These are phyloP conservation scores for Tephrocybe sp. DNA, from an alignment of 768 basidiomycete species.

Conservation along the genomic window DNA sequence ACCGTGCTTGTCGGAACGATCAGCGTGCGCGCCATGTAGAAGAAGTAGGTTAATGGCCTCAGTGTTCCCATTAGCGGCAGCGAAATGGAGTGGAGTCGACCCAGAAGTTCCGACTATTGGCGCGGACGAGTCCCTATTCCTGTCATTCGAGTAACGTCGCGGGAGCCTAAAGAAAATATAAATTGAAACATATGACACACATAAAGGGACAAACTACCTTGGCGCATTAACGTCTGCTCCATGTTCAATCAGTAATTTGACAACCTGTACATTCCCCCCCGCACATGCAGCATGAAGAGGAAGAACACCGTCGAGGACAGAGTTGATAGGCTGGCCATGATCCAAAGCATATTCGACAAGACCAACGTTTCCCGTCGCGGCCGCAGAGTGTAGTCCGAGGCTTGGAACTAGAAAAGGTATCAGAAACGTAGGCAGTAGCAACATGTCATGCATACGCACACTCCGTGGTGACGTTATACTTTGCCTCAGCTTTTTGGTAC, in stretches of 20 bases:
- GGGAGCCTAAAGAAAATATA: conserved; percentile 52
- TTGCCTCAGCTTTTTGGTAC: conserved; percentile 48
- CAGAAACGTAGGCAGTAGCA: conserved; percentile 1
- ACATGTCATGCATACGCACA: conserved; percentile 34
- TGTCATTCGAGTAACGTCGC: conserved; percentile 71
- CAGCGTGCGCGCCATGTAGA: conserved; percentile 77
- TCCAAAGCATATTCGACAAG: conserved; percentile 90
- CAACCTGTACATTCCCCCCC: conserved; percentile 85
- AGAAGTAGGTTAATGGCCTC: conserved; percentile 77
- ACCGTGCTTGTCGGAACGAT: conserved; percentile 87
- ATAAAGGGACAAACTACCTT: conserved; percentile 45
- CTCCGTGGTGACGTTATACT: conserved; percentile 58
- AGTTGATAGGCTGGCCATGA: conserved; percentile 95
- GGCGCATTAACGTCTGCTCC: conserved; percentile 99
- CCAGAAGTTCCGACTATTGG: conserved; percentile 83
- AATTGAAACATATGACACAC: conserved; percentile 4
- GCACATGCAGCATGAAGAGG: conserved; percentile 94
- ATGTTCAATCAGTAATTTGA: conserved; percentile 82
- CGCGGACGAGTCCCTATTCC: conserved; percentile 58
- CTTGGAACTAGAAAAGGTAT: conserved; percentile 54
- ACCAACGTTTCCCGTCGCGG: conserved; percentile 84
- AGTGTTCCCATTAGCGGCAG: conserved; percentile 90
- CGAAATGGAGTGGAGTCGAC: conserved; percentile 94
- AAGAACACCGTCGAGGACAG: conserved; percentile 93
- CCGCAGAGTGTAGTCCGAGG: conserved; percentile 74